Evolutionary conservation across 2,329 filamentous ascomycete genomes (phyloP), one percentile per base, ranked within the genome.

Genomic region (Colletotrichum camelliae): DNA sequence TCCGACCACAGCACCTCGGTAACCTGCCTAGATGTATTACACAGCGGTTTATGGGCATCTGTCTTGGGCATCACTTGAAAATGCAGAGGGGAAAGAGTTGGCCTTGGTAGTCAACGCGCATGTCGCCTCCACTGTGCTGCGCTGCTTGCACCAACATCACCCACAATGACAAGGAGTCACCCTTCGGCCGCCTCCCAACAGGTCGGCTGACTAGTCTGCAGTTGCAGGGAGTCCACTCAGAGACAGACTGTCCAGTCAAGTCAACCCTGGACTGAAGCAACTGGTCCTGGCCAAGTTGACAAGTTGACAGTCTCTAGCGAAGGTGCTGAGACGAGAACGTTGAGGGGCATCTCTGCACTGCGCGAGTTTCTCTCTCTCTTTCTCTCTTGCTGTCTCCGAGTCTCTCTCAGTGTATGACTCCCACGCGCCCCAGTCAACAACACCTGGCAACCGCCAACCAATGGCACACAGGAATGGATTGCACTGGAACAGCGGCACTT

Each of bases 381-480:
- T 8, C n/a, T 43, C 58, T 73, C 29, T 69, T n/a, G 62, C 21
- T 43, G 16, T 67, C 58, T 66, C 52, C n/a, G 15, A 57, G 35
- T 70, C 43, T 52, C 43, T 48, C 43, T 52, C n/a, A 57, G 15
- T 60, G 21, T 21, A 21, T 66, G 64, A 67, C 64, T 74, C 67
- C 72, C 39, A 48, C 58, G 33, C 35, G 72, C 62, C 68, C 55
- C 69, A 60, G 33, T 62, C 55, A 33, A 62, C 55, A 33, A 62
- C 43, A 58, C 57, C 73, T 71, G 68, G 72, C 70, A 75, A 68
- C 70, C 37, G 62, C 52, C 33, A 62, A 18, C 70, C 73, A 67
- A 68, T 73, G 39, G 37, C 35, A 43, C 15, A 61, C n/a, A 67
- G 52, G 27, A 61, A 67, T 39, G 35, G 16, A 37, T 12, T 12